Conservation (phyloP, 306 rosid species). For the Trifolium repens region DNA sequence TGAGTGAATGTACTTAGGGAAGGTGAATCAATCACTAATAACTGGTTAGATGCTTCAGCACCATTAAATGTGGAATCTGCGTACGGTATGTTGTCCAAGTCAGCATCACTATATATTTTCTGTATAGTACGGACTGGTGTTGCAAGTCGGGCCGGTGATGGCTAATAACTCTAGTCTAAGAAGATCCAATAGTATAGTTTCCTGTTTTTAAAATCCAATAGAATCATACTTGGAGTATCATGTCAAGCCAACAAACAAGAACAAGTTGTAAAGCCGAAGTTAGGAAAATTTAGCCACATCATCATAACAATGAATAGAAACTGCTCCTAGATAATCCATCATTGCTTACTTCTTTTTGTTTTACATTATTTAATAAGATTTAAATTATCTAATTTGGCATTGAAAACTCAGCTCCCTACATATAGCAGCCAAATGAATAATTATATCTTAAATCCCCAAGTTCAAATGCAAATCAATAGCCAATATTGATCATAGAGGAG, state of each 20-base stretch:
- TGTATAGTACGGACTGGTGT: constrained; percentile 95
- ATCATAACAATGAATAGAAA: not conserved
- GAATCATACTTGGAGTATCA: constrained; percentile 17
- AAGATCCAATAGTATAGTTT: constrained; percentile 87
- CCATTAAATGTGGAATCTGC: constrained; percentile 63
- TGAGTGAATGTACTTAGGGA: too few relatives aligned
- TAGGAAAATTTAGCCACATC: constrained; percentile 5
- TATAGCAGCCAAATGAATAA: constrained; percentile 1
- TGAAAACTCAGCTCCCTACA: constrained; percentile 4
- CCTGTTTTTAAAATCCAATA: constrained; percentile 56
- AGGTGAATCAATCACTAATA: constrained; percentile 72
- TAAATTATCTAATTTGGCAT: constrained; percentile 1
- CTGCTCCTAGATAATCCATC: not conserved
- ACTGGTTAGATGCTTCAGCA: constrained; percentile 59
- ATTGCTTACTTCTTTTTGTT: not conserved
- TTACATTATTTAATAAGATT: not conserved
- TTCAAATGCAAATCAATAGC: constrained; percentile 11
- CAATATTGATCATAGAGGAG: too few relatives aligned
- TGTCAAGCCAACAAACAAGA: not conserved
- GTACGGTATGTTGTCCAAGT: constrained; percentile 71
- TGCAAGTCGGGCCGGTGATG: constrained; percentile 98
- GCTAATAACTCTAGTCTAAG: constrained; percentile 76
- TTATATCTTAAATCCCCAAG: not conserved
- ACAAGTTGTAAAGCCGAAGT: not conserved
- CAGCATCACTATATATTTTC: constrained; percentile 71